Conservation (phyloP, 1,284 basidiomycete genomes). For the Golubevia sp. region DNA sequence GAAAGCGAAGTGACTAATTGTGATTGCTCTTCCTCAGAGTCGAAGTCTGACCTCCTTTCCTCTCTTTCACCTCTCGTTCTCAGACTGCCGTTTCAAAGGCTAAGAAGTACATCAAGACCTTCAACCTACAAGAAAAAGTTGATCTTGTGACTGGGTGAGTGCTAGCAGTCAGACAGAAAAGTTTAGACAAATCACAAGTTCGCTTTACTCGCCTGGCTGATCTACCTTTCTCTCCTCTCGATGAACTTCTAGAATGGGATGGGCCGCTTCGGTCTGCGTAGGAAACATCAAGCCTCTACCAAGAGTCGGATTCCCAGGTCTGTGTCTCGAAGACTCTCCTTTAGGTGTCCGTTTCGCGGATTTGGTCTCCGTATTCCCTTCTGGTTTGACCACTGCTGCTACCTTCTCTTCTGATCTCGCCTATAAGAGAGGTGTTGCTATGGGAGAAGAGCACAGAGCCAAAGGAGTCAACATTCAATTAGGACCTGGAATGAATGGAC, state of each 20-base stretch:
- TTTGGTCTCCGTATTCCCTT: slow-evolving; percentile 72
- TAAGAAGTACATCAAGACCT: not conserved
- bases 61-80: slow-evolving; percentile 29
- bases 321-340: slow-evolving; percentile 8
- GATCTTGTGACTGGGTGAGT: not conserved
- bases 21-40: too few relatives aligned
- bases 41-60: slow-evolving; percentile 35
- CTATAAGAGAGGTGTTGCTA: slow-evolving; percentile 72
- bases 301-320: not conserved
- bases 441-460: slow-evolving; percentile 72
- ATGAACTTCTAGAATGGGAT: not conserved
- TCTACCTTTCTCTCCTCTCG: too few relatives aligned
- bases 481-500: slow-evolving; percentile 19
- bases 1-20: too few relatives aligned
- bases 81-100: slow-evolving; percentile 20
- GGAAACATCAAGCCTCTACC: not conserved
- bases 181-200: too few relatives aligned
- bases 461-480: slow-evolving; percentile 53
- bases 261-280: not conserved
- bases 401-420: slow-evolving; percentile 71
- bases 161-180: too few relatives aligned
- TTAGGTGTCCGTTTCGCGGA: too few relatives aligned
- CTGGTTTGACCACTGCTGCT: slow-evolving; percentile 74
- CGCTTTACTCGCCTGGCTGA: too few relatives aligned
- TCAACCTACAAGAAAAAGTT: not conserved